Conservation (phyloP, 2,329 filamentous ascomycete genomes). For the Diaporthe velutina region DNA sequence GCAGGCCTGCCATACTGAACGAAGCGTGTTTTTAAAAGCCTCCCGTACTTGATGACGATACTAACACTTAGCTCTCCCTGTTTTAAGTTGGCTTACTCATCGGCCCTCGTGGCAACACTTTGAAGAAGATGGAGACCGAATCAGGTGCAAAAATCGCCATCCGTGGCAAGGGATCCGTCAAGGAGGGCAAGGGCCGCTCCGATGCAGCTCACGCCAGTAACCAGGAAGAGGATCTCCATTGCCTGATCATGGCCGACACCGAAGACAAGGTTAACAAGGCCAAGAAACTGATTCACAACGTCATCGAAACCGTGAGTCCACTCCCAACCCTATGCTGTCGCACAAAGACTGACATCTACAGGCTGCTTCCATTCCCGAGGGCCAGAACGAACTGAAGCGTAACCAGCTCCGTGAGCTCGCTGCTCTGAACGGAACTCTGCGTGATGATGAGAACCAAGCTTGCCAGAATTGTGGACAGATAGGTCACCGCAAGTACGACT, state of each 20-base stretch:
- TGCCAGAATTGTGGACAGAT: slow-evolving; percentile 99
- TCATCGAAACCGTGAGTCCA: slow-evolving; percentile 92
- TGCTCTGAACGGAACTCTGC: slow-evolving; percentile 97
- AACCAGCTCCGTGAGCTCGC: slow-evolving; percentile 98
- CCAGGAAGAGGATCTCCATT: slow-evolving; percentile 99
- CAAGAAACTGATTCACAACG: slow-evolving; percentile 97
- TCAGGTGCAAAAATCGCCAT: slow-evolving; percentile 99
- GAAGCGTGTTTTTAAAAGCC: slow-evolving; percentile 51
- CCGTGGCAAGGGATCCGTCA: slow-evolving; percentile 98
- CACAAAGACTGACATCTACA: slow-evolving; percentile 54
- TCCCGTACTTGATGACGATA: slow-evolving; percentile 60
- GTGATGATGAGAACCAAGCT: slow-evolving; percentile 98
- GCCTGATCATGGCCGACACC: slow-evolving; percentile 99
- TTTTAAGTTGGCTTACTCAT: slow-evolving; percentile 99
- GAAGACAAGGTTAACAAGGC: slow-evolving; percentile 99
- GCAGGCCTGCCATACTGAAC: slow-evolving; percentile 51
- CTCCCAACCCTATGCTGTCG: neutral
- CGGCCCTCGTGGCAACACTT: slow-evolving; percentile 98
- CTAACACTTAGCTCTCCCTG: slow-evolving; percentile 93
- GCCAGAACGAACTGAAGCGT: slow-evolving; percentile 98
- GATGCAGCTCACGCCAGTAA: slow-evolving; percentile 99
- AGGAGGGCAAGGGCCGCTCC: slow-evolving; percentile 99
- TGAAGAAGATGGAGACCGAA: slow-evolving; percentile 99
- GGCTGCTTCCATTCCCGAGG: slow-evolving; percentile 98
- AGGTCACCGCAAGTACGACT: slow-evolving; percentile 98